These are phyloP conservation scores for Colletotrichum cuscutae DNA, from an alignment of 2,329 filamentous ascomycete genomes.

Conservation along the genomic window DNA sequence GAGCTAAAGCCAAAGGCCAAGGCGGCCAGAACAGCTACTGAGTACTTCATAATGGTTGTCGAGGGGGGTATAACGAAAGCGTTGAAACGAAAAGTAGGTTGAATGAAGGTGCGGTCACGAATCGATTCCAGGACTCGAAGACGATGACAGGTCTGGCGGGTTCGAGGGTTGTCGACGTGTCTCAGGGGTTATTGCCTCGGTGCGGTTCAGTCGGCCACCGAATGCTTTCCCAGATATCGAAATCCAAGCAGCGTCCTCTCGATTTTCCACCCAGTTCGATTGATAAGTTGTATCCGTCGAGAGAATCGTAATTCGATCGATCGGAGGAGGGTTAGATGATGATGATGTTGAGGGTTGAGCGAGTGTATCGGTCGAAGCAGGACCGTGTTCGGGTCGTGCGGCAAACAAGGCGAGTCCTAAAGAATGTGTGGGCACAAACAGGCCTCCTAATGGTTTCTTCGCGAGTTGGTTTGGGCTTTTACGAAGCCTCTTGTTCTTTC, in stretches of 20 bases:
- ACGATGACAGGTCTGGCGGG: constrained; percentile 2
- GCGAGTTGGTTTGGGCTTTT: not conserved
- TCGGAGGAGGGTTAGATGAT: constrained; percentile 7
- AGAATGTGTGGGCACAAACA: constrained; percentile 28
- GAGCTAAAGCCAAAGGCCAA: constrained; percentile 26
- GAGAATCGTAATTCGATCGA: constrained; percentile 7
- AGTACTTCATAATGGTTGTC: constrained; percentile 26
- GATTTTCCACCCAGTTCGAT: constrained; percentile 8
- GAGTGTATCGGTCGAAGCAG: constrained; percentile 25
- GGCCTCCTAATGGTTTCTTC: constrained; percentile 3
- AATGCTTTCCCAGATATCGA: not conserved
- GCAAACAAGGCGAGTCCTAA: constrained; percentile 30
- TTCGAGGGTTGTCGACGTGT: constrained; percentile 2
- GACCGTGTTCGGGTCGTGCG: constrained; percentile 22
- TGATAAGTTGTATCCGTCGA: constrained; percentile 9
- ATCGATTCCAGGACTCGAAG: constrained; percentile 16
- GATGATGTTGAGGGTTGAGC: constrained; percentile 10
- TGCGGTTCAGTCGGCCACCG: constrained; percentile 1
- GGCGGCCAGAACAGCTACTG: constrained; percentile 28
- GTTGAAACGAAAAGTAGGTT: not conserved
- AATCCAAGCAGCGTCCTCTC: not conserved
- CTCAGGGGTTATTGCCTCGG: not conserved
- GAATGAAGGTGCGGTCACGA: constrained; percentile 12
- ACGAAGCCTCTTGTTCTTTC: not conserved
- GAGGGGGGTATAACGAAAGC: constrained; percentile 19